Percentiles rank a stretch among this genome's conserved stretches.
Evolutionary conservation across 1,139 yeast species (phyloP).

Genomic region (Yamadazyma siamensis): DNA sequence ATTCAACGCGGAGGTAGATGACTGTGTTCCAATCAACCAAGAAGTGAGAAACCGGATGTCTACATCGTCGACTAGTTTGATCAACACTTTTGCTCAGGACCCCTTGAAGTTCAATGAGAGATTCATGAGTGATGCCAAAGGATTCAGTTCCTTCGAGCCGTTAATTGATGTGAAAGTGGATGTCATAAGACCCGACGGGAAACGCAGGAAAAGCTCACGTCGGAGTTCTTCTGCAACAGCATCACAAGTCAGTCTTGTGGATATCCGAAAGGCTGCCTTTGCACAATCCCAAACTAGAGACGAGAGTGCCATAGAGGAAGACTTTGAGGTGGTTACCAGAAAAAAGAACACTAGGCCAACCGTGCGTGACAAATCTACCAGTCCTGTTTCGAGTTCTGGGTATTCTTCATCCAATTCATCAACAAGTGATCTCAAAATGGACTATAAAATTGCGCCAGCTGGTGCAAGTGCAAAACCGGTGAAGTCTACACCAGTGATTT

Average conservation of each 20-base stretch:
- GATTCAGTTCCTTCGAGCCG: constrained; percentile 44
- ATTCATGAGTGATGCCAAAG: constrained; percentile 48
- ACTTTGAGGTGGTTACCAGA: constrained; percentile 30
- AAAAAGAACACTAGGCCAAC: too few species aligned
- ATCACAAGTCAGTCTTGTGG: constrained; percentile 18
- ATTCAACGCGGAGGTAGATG: neutral
- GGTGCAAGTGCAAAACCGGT: too few species aligned
- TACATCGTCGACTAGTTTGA: constrained; percentile 18
- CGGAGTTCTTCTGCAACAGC: constrained; percentile 18
- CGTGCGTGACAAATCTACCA: too few species aligned
- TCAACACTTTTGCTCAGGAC: constrained; percentile 32
- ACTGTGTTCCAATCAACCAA: neutral
- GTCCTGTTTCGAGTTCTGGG: too few species aligned
- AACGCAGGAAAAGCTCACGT: constrained; percentile 24
- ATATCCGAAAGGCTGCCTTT: constrained; percentile 18
- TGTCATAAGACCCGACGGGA: constrained; percentile 12
- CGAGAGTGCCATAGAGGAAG: constrained; percentile 17
- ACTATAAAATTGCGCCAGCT: too few species aligned
- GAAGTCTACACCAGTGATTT: neutral
- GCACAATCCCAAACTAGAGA: constrained; percentile 2
- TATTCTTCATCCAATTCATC: constrained; percentile 8
- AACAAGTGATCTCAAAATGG: constrained; percentile 7
- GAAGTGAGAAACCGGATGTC: constrained; percentile 22
- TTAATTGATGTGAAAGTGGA: constrained; percentile 39
- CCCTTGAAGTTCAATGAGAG: constrained; percentile 40